Conservation (phyloP, 768 basidiomycete genomes). For the Cantharellus cinnabarinus region DNA sequence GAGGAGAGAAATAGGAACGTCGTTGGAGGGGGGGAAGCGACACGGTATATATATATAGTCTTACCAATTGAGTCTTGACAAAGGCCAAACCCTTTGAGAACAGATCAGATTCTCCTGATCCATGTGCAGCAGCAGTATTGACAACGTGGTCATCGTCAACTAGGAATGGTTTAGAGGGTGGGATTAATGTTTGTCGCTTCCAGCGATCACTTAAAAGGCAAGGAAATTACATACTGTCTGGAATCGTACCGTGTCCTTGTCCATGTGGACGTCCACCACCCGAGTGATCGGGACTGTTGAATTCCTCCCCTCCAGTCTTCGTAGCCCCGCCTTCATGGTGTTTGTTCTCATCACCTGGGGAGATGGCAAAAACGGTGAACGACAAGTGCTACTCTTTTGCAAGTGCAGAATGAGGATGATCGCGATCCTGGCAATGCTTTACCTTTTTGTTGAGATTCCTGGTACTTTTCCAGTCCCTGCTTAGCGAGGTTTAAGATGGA, state of each 20-base stretch:
- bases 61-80: constrained; percentile 1
- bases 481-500: constrained; percentile 7
- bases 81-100: constrained; percentile 3
- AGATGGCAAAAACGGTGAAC: neutral
- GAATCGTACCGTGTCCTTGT: neutral
- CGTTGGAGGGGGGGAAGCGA: neutral
- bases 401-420: neutral
- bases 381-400: neutral
- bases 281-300: neutral
- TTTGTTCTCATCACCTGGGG: neutral
- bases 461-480: constrained; percentile 2
- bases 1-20: neutral
- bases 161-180: neutral
- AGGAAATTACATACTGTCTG: neutral
- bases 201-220: neutral
- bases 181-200: neutral
- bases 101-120: neutral
- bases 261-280: neutral
- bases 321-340: neutral
- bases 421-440: neutral
- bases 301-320: constrained; percentile 2
- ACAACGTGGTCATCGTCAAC: constrained; percentile 5
- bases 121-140: constrained; percentile 1
- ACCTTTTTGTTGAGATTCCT: neutral
- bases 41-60: neutral